phyloP scores from a whole-genome alignment of 208 protist genomes.

The Crithidia fasciculata region DNA sequence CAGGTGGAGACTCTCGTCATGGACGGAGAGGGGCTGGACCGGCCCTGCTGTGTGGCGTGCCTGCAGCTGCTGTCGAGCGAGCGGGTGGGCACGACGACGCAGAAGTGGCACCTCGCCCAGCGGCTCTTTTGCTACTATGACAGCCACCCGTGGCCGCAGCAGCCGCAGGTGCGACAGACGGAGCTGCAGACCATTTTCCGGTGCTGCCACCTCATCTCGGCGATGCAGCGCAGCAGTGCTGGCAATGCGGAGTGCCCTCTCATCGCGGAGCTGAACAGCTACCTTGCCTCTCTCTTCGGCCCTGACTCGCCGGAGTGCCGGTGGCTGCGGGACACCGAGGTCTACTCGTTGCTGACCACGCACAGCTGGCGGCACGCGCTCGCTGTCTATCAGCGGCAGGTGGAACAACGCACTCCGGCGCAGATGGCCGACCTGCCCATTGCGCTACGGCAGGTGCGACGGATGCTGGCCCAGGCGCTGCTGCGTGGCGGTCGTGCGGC shows the following conservation, averaged over 20 bases:
- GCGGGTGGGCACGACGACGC: constrained; percentile 32
- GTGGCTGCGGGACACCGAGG: constrained; percentile 74
- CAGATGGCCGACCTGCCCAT: constrained; percentile 63
- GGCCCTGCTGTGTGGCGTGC: constrained; percentile 64
- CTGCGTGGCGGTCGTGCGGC: constrained; percentile 35
- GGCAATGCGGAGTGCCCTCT: constrained; percentile 13
- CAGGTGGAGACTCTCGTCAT: constrained; percentile 55
- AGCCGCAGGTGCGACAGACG: constrained; percentile 62
- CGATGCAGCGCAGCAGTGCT: background rate
- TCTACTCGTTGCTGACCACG: constrained; percentile 60
- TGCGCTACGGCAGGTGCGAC: constrained; percentile 57
- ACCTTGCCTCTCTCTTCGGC: constrained; percentile 55
- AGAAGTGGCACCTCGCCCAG: constrained; percentile 44
- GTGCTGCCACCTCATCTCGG: constrained; percentile 69
- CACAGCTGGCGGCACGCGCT: constrained; percentile 46
- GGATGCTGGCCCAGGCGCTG: constrained; percentile 49
- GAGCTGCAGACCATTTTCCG: constrained; percentile 86
- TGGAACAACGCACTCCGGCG: constrained; percentile 34
- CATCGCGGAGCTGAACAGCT: constrained; percentile 27
- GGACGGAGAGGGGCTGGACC: constrained; percentile 61
- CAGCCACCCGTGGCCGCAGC: constrained; percentile 72
- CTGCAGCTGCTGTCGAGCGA: constrained; percentile 69
- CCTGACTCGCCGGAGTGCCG: constrained; percentile 52
- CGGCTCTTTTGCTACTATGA: constrained; percentile 56
- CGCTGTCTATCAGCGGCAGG: constrained; percentile 46